A percentile compares a stretch with the other conserved stretches of the same genome.
These are phyloP conservation scores for Lactarius quietus DNA, from an alignment of 768 basidiomycete genomes.

Conservation along the genomic window DNA sequence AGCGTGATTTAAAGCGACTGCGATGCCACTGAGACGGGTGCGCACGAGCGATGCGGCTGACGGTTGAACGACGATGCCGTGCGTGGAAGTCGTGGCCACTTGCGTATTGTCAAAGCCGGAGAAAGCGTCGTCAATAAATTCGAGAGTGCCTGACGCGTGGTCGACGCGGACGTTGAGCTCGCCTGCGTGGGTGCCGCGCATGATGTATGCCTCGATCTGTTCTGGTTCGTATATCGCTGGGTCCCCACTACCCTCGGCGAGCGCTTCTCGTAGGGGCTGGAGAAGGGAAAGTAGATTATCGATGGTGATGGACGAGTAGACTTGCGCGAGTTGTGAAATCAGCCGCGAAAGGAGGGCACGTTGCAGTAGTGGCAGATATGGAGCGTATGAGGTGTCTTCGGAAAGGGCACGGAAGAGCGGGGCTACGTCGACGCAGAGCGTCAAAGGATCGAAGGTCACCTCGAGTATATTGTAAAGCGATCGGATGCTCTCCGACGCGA, in stretches of 20 bases:
- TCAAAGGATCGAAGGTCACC: conserved; percentile 89
- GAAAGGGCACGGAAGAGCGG: conserved; percentile 68
- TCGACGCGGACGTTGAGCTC: conserved; percentile 86
- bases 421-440: conserved; percentile 71
- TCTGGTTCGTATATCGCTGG: conserved; percentile 56
- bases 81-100: conserved; percentile 32
- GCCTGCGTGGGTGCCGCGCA: conserved; percentile 85
- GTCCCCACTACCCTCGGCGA: conserved; percentile 40
- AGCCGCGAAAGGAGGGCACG: conserved; percentile 89
- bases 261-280: conserved; percentile 61
- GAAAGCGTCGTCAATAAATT: conserved; percentile 80
- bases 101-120: conserved; percentile 38
- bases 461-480: conserved; percentile 85
- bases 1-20: conserved; percentile 66
- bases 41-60: conserved; percentile 68
- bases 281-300: conserved; percentile 74
- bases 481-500: conserved; percentile 70
- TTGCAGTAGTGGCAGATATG: conserved; percentile 86
- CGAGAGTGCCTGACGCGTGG: conserved; percentile 80
- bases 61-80: conserved; percentile 56
- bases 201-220: conserved; percentile 86
- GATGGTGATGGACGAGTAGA: conserved; percentile 86
- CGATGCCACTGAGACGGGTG: conserved; percentile 75
- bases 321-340: conserved; percentile 86
- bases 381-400: conserved; percentile 57